These are phyloP conservation scores for Aspergillus neoniger DNA, from an alignment of 2,329 filamentous ascomycete species.

Conservation along the genomic window DNA sequence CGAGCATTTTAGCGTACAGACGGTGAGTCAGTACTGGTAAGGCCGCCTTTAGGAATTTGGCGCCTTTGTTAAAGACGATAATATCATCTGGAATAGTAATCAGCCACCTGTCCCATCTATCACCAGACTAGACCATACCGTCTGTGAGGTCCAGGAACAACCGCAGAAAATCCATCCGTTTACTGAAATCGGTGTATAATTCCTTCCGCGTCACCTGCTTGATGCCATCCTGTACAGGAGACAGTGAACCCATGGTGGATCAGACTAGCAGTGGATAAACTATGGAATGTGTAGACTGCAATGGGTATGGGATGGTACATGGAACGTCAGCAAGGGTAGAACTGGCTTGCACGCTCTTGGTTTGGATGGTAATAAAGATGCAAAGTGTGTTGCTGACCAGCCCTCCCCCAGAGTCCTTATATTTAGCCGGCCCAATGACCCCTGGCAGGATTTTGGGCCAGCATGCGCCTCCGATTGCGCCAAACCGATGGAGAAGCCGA, in stretches of 20 bases:
- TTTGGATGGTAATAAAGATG: background rate
- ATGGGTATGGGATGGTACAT: background rate
- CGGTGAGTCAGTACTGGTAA: conserved; percentile 14
- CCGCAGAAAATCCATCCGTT: conserved; percentile 12
- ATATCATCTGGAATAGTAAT: conserved; percentile 8
- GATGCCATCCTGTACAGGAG: conserved; percentile 7
- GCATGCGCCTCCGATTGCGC: background rate
- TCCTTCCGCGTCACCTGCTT: conserved; percentile 9
- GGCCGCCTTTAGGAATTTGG: conserved; percentile 11
- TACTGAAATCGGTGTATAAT: conserved; percentile 16
- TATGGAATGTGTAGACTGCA: background rate
- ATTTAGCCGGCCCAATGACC: background rate
- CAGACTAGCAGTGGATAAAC: background rate
- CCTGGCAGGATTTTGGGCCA: conserved; percentile 1
- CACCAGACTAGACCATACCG: background rate
- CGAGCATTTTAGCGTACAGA: conserved; percentile 17
- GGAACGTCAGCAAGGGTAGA: background rate
- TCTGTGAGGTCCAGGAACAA: conserved; percentile 13
- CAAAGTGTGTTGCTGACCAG: background rate
- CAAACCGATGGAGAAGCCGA: background rate
- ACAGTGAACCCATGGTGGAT: conserved; percentile 1
- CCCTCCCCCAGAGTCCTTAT: background rate
- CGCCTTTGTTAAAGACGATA: conserved; percentile 12
- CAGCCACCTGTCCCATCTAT: background rate
- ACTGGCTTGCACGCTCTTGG: background rate